Conservation (phyloP, 768 basidiomycete species). For the Paxillus involutus region DNA sequence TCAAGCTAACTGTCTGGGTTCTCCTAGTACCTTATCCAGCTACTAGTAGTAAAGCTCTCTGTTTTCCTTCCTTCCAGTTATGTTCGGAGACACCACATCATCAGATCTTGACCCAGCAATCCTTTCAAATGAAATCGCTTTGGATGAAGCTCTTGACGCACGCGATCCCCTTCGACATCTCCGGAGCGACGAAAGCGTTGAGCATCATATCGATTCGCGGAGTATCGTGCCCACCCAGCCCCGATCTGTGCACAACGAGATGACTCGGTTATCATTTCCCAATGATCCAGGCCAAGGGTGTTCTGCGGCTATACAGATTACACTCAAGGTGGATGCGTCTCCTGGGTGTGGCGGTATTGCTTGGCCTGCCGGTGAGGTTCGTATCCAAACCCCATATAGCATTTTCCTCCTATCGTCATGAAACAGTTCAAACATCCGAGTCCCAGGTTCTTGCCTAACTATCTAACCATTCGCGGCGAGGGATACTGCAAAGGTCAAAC, state of each 20-base stretch:
- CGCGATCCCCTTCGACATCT: conserved; percentile 63
- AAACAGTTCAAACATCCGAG: conserved; percentile 2
- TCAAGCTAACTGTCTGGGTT: too few species aligned
- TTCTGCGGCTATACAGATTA: conserved; percentile 25
- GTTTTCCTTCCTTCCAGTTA: neutral
- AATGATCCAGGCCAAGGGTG: neutral
- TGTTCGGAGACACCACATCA: neutral
- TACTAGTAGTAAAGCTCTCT: neutral
- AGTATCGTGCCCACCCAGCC: conserved; percentile 54
- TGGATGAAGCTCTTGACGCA: conserved; percentile 55
- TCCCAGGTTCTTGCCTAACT: conserved; percentile 73
- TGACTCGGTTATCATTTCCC: conserved; percentile 44
- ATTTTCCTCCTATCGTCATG: neutral
- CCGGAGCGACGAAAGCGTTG: conserved; percentile 39
- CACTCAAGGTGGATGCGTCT: conserved; percentile 69
- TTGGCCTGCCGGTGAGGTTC: conserved; percentile 91
- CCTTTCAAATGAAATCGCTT: conserved; percentile 36
- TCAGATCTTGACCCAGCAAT: conserved; percentile 10
- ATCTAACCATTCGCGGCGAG: conserved; percentile 59
- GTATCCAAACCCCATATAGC: conserved; percentile 13
- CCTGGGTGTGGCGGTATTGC: conserved; percentile 92
- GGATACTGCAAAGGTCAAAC: conserved; percentile 51
- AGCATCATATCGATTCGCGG: conserved; percentile 18
- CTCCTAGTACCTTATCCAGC: neutral
- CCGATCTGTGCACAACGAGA: conserved; percentile 47